Base-by-base conservation (phyloP, 768 basidiomycete genomes). In the Tephrocybe sp. region DNA sequence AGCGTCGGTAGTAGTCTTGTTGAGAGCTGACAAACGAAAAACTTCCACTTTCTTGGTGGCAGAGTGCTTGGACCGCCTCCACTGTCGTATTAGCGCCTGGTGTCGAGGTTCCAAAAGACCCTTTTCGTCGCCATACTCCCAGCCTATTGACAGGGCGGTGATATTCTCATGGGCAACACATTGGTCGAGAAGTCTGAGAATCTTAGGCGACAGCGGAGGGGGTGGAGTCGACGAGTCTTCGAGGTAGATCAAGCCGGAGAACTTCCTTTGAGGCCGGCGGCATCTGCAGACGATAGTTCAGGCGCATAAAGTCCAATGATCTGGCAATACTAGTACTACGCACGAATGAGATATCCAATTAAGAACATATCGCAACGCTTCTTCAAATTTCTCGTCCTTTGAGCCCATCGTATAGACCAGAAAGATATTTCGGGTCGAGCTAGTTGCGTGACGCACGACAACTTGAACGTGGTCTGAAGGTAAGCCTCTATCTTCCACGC, bases 231-330 rank as follows among this genome's bases (percentile, higher is more conserved):
- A 38, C 19, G 36, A 20, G 20, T 43, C 35, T 6, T 53, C 46
- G 13, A 53, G 35, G 36, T 48, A 44, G 16, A 53, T 48, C 39
- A 53, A 13, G 17, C 52, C 52, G 13, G 52, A 38, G 19, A 53
- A 31, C 33, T 38, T 48, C 23, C 17, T 43, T 20, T 41, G 3
- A 26, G n/a, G n/a, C n/a, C 26, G 14, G 14, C 12, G 10, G 13
- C 11, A 30, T n/a, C 51, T 52, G 32, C 14, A 5, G 14, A 13
- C 13, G 22, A 45, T 45, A 26, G 20, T 46, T n/a, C n/a, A n/a
- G n/a, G n/a, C n/a, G n/a, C n/a, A n/a, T n/a, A n/a, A n/a, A n/a
- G n/a, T n/a, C n/a, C n/a, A n/a, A n/a, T n/a, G n/a, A n/a, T n/a
- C n/a, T n/a, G n/a, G n/a, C n/a, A n/a, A n/a, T n/a, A n/a, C n/a